Evolutionary conservation across 495 filamentous ascomycete species (phyloP).

Genomic region (Amorphotheca resinae): DNA sequence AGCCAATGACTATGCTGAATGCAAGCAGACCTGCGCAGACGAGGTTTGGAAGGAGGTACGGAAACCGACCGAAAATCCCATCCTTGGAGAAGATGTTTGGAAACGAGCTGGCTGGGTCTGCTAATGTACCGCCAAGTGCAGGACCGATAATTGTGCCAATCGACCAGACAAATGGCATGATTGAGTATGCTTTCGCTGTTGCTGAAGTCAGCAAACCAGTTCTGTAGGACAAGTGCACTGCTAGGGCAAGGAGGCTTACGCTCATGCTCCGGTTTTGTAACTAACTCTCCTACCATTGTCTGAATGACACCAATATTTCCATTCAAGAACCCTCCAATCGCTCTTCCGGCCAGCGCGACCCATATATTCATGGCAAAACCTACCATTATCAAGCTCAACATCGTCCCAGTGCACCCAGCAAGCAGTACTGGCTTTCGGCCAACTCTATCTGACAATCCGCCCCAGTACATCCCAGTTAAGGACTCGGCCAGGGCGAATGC

Average conservation of each 20-base stretch:
- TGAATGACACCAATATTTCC: constrained; percentile 70
- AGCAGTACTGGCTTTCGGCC: constrained; percentile 88
- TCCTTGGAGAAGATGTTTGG: constrained; percentile 59
- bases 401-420: constrained; percentile 74
- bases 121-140: constrained; percentile 51
- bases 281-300: constrained; percentile 85
- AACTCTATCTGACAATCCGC: constrained; percentile 77
- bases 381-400: constrained; percentile 84
- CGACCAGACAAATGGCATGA: constrained; percentile 30
- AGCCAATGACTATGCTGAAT: constrained; percentile 65
- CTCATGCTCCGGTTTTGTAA: constrained; percentile 83
- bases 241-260: constrained; percentile 43
- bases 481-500: constrained; percentile 94
- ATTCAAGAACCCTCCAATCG: constrained; percentile 82
- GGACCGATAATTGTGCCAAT: constrained; percentile 46
- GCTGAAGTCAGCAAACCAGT: background rate
- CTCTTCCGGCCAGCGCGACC: constrained; percentile 74
- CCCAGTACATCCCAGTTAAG: constrained; percentile 83
- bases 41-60: constrained; percentile 87
- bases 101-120: constrained; percentile 37
- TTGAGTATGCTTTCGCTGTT: constrained; percentile 1
- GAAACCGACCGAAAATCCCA: constrained; percentile 70
- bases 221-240: background rate
- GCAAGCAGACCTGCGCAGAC: constrained; percentile 71
- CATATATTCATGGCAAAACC: constrained; percentile 79